Percentiles rank a stretch among this genome's conserved stretches.
These are phyloP conservation scores for Salmacisia buchloeana DNA, from an alignment of 1,284 basidiomycete genomes.

Conservation along the genomic window DNA sequence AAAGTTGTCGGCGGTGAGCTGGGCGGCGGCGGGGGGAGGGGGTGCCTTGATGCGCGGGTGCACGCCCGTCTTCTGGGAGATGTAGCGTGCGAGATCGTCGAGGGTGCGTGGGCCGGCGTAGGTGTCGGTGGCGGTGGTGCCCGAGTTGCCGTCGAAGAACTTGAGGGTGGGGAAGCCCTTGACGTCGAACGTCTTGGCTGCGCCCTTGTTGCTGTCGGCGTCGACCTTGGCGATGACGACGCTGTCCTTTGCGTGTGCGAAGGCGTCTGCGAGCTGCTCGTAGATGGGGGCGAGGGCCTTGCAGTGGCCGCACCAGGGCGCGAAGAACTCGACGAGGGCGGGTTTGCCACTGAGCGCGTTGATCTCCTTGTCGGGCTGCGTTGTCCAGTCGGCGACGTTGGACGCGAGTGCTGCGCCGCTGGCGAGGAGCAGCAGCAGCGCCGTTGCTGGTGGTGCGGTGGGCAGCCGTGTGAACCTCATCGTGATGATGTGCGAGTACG, in stretches of 20 bases:
- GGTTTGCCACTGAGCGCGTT: conserved; percentile 13
- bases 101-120: conserved; percentile 78
- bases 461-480: too few relatives aligned
- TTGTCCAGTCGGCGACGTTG: conserved; percentile 8
- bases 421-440: background rate
- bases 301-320: conserved; percentile 51
- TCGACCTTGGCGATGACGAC: conserved; percentile 88
- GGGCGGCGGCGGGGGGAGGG: conserved; percentile 65
- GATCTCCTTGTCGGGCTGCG: background rate
- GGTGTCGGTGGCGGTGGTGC: conserved; percentile 43
- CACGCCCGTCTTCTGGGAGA: conserved; percentile 69
- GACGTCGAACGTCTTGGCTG: conserved; percentile 65
- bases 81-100: conserved; percentile 67
- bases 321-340: conserved; percentile 45
- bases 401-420: background rate
- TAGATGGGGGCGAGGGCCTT: conserved; percentile 79
- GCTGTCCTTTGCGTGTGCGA: conserved; percentile 60
- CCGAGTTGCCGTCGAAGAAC: conserved; percentile 67
- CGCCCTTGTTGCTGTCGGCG: conserved; percentile 74
- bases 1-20: conserved; percentile 69
- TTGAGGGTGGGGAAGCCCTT: conserved; percentile 84
- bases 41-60: conserved; percentile 79
- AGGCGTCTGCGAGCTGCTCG: conserved; percentile 83
- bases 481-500: too few relatives aligned
- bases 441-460: too few relatives aligned